phyloP scores from a whole-genome alignment of 176 grass and related monocot species.

The Saccharum spontaneum region DNA sequence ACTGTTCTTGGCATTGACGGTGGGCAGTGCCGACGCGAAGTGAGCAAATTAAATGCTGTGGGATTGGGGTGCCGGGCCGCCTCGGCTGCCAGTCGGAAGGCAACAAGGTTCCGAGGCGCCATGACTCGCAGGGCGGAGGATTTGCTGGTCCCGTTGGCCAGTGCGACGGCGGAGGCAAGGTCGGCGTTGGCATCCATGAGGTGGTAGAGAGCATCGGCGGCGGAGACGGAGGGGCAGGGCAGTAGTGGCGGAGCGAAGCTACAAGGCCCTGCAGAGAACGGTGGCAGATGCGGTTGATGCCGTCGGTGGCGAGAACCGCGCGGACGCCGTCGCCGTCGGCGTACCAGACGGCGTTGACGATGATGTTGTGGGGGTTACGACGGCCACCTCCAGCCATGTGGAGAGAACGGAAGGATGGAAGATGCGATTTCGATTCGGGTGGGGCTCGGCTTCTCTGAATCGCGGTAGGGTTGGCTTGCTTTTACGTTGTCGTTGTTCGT shows the following conservation, averaged over 20 bases:
- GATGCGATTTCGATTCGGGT: no score
- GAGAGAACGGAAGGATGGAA: no score
- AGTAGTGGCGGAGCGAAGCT: neutral
- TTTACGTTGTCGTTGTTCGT: no score
- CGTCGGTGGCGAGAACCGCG: neutral
- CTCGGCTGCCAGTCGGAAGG: neutral
- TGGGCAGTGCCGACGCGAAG: neutral
- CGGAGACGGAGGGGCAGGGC: conserved; percentile 29
- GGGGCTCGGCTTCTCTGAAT: no score
- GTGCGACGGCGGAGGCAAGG: conserved; percentile 3
- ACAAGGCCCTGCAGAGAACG: conserved; percentile 25
- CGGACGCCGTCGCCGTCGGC: neutral
- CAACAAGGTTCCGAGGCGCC: neutral
- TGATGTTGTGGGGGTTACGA: neutral
- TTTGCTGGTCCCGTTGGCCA: conserved; percentile 19
- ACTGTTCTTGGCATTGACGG: neutral
- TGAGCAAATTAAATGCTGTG: conserved; percentile 5
- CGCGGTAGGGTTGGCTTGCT: no score
- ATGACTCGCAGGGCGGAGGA: conserved; percentile 9
- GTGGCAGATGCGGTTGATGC: conserved; percentile 11
- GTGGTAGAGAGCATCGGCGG: conserved; percentile 4
- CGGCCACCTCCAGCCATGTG: no score
- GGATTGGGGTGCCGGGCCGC: neutral
- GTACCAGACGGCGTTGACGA: conserved; percentile 18
- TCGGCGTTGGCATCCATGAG: conserved; percentile 9